Conservation (phyloP, 164 flowering plant species). For the Dillenia suffruticosa region DNA sequence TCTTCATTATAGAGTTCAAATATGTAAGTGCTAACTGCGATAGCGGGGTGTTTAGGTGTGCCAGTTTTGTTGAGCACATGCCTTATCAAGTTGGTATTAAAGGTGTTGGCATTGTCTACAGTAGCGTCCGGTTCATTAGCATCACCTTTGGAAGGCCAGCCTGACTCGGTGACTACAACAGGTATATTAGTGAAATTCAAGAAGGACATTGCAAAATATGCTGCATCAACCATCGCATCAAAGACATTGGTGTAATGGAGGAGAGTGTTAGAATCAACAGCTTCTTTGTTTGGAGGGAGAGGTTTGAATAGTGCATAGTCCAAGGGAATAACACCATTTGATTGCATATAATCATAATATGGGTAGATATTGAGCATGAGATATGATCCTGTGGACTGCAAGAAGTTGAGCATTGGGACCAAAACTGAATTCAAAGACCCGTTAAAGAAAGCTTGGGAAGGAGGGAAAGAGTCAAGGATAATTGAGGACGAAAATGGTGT, state of each 20-base stretch:
- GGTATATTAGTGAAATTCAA: slow-evolving; percentile 68
- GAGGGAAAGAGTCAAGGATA: slow-evolving; percentile 75
- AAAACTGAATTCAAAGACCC: slow-evolving; percentile 46
- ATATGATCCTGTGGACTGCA: slow-evolving; percentile 54
- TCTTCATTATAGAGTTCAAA: slow-evolving; percentile 77
- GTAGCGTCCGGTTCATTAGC: slow-evolving; percentile 70
- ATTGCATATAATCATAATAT: slow-evolving; percentile 64
- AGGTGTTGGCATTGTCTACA: slow-evolving; percentile 61
- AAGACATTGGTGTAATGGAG: slow-evolving; percentile 73
- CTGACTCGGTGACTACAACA: slow-evolving; percentile 65
- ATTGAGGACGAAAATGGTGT: slow-evolving; percentile 54
- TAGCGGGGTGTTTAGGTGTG: slow-evolving; percentile 66
- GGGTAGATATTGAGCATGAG: slow-evolving; percentile 74
- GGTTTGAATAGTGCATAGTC: slow-evolving; percentile 77
- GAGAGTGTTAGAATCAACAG: slow-evolving; percentile 74
- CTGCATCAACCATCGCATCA: slow-evolving; percentile 74
- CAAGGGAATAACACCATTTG: slow-evolving; percentile 63
- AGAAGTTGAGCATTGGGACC: slow-evolving; percentile 55
- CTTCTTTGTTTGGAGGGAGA: slow-evolving; percentile 63
- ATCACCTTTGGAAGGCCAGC: slow-evolving; percentile 85
- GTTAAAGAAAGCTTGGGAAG: slow-evolving; percentile 78
- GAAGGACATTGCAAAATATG: slow-evolving; percentile 61
- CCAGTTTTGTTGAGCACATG: slow-evolving; percentile 61
- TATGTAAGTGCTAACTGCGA: slow-evolving; percentile 57
- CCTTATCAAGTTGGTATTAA: slow-evolving; percentile 62